These are phyloP conservation scores for Corylus heterophylla DNA, from an alignment of 306 rosid genomes.

Conservation along the genomic window DNA sequence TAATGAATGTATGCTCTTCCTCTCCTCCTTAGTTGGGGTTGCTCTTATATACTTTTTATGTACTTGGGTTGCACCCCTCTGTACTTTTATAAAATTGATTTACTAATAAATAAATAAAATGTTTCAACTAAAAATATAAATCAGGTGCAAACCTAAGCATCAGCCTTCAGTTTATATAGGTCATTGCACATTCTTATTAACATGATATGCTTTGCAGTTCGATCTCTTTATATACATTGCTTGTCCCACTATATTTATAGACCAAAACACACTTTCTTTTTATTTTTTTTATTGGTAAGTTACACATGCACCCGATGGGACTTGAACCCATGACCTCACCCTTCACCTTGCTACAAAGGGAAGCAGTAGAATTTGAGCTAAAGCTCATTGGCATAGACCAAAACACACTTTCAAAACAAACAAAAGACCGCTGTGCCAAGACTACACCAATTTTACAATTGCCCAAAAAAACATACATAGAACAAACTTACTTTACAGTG, in stretches of 20 bases:
- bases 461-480: neutral
- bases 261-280: neutral
- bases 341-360: too few relatives aligned
- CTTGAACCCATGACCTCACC: too few relatives aligned
- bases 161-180: neutral
- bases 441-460: neutral
- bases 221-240: neutral
- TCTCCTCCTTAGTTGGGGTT: too few relatives aligned
- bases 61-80: too few relatives aligned
- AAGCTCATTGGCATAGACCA: neutral
- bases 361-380: too few relatives aligned
- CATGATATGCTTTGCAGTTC: neutral
- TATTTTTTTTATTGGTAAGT: too few relatives aligned
- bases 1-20: too few relatives aligned
- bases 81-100: too few relatives aligned
- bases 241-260: neutral
- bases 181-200: neutral
- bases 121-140: neutral
- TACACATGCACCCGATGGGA: too few relatives aligned
- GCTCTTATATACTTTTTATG: too few relatives aligned
- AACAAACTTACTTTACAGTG: neutral
- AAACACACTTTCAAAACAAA: neutral
- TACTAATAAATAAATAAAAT: too few relatives aligned
- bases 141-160: neutral
- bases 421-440: neutral